Evolutionary conservation across 2,329 filamentous ascomycete species (phyloP).

Genomic region (Pestalotiopsis sp.): DNA sequence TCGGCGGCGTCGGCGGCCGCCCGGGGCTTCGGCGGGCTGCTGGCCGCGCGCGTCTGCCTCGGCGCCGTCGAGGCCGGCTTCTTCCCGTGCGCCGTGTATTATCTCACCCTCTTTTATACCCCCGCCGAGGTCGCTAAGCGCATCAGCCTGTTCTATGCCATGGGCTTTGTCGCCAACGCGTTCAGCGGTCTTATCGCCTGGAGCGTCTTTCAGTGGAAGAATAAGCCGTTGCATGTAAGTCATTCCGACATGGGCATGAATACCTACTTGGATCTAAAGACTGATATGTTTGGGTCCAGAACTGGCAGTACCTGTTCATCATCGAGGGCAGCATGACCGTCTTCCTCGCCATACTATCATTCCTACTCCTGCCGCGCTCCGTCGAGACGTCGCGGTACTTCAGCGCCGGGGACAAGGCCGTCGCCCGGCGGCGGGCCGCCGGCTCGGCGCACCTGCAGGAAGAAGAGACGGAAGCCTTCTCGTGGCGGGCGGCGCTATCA

Average conservation of each 20-base stretch:
- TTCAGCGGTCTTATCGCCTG: conserved; percentile 26
- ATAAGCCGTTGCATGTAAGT: conserved; percentile 12
- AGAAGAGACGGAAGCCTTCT: conserved; percentile 12
- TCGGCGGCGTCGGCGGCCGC: conserved; percentile 25
- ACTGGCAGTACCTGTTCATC: conserved; percentile 27
- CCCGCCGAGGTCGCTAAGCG: conserved; percentile 21
- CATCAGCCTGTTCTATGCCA: conserved; percentile 20
- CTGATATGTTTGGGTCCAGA: background rate
- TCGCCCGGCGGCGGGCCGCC: conserved; percentile 13
- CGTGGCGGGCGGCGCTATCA: conserved; percentile 12
- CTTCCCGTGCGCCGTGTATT: conserved; percentile 27
- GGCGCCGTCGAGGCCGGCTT: conserved; percentile 30
- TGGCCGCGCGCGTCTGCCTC: conserved; percentile 25
- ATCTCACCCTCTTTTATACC: conserved; percentile 28
- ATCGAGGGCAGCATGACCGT: conserved; percentile 26
- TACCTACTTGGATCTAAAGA: background rate
- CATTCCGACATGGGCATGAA: background rate
- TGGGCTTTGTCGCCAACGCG: conserved; percentile 24
- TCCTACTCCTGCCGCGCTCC: conserved; percentile 17
- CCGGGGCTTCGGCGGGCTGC: conserved; percentile 24
- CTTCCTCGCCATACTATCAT: conserved; percentile 15
- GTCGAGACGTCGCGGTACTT: conserved; percentile 5
- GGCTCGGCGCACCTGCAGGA: conserved; percentile 14
- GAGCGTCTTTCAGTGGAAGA: conserved; percentile 25
- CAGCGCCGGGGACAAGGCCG: conserved; percentile 14